Evolutionary conservation across 2,329 filamentous ascomycete genomes (phyloP).

Genomic region (Calonectria montana): DNA sequence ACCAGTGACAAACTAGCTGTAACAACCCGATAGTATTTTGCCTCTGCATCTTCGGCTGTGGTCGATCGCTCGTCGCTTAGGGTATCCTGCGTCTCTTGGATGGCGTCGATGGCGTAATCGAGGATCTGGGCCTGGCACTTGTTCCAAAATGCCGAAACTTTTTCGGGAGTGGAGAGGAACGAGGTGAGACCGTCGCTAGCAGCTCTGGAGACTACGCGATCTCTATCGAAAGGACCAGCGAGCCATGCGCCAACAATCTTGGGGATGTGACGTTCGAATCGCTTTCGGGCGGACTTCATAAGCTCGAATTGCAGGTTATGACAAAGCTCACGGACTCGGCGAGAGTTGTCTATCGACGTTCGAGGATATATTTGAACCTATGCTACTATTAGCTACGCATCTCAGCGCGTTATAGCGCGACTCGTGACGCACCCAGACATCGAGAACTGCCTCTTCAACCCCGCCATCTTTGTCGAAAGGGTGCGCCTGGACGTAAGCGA

Average conservation of each 20-base stretch:
- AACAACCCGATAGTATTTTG: constrained; percentile 85
- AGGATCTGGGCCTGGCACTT: constrained; percentile 85
- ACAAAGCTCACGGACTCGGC: constrained; percentile 87
- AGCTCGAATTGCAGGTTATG: constrained; percentile 78
- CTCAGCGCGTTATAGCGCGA: not conserved
- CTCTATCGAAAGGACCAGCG: constrained; percentile 87
- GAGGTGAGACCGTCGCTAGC: constrained; percentile 80
- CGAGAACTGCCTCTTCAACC: constrained; percentile 83
- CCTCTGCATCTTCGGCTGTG: constrained; percentile 83
- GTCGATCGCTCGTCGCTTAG: constrained; percentile 91
- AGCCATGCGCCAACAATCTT: constrained; percentile 90
- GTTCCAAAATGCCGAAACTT: constrained; percentile 80
- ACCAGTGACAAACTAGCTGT: constrained; percentile 67
- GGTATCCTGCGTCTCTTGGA: constrained; percentile 82
- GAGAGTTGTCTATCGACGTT: constrained; percentile 88
- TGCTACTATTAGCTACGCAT: constrained; percentile 20
- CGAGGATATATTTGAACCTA: constrained; percentile 89
- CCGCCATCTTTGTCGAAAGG: constrained; percentile 67
- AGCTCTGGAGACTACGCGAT: constrained; percentile 79
- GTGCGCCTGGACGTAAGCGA: constrained; percentile 69
- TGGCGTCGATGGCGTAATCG: constrained; percentile 82
- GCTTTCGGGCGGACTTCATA: constrained; percentile 76
- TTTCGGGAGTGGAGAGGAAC: constrained; percentile 85
- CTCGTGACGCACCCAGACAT: constrained; percentile 77
- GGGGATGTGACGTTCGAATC: constrained; percentile 83